Evolutionary conservation across 2,329 filamentous ascomycete species (phyloP), one percentile per base, ranked within the genome.

Genomic region (Mollisiaceae sp.): DNA sequence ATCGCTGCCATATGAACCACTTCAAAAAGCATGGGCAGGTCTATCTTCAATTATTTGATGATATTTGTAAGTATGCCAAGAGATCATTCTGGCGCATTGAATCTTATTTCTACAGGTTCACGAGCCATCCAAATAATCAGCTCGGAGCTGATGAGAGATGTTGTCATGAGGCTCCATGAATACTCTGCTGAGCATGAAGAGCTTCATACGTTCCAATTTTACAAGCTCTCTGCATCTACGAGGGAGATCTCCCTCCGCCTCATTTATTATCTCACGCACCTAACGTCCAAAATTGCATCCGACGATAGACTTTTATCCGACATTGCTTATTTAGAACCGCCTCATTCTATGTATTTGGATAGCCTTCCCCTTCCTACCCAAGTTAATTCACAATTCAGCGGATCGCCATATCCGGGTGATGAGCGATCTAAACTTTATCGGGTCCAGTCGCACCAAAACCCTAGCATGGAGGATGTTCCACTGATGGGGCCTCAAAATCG

Each of bases 181-280:
- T 68, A 63, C 24, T 68, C 62, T 6, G 63, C 60, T 20, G 65
- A 69, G 9, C 52, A 65, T 54, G 63, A 68, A 54, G 57, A 63
- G 5, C 62, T 69, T n/a, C 11, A 59, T 3, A 9, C 1, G 4
- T 65, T 59, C 2, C 32, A 27, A 20, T 60, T 68, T 47, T 22
- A 60, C 6, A 14, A 54, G 20, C 39, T 39, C 58, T 50, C 45
- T 9, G 9, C 18, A 24, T 4, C 8, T 9, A 24, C 45, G 20
- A 24, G 24, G 6, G n/a, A 50, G 2, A 22, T 24, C 5, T 22
- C 45, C 8, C 4, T 22, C 12, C 45, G 45, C 4, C 5, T 20
- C n/a, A 24, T 22, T 50, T 8, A 24, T 14, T 20, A 50, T 50
- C 45, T 50, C 45, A 24, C n/a, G 5, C n/a, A 14, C 2, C 12